Conservation (phyloP, 2,329 filamentous ascomycete genomes). For the Mollisia scopiformis region DNA sequence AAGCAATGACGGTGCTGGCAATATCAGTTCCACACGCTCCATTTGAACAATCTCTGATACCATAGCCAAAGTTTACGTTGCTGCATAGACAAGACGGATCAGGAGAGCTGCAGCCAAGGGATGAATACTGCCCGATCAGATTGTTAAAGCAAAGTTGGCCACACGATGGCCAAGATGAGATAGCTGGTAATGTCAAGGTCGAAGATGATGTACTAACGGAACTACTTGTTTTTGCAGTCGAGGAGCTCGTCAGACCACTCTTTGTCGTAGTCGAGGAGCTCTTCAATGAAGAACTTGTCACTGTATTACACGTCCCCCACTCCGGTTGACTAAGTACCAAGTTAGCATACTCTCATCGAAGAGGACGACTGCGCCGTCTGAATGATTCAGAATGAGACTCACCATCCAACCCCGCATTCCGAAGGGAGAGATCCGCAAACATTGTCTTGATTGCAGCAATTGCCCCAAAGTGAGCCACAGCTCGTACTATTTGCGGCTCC, state of each 20-base stretch:
- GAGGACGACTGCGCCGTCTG: neutral
- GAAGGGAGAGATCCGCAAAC: neutral
- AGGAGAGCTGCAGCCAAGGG: conserved; percentile 40
- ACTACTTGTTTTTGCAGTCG: conserved; percentile 6
- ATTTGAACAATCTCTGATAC: conserved; percentile 45
- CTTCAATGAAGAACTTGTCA: neutral
- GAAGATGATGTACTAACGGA: neutral
- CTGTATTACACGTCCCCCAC: neutral
- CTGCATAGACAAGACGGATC: conserved; percentile 43
- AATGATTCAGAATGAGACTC: neutral
- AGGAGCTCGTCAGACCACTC: neutral
- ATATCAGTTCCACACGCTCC: conserved; percentile 38
- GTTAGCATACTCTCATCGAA: neutral
- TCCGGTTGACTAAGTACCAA: conserved; percentile 1
- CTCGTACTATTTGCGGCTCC: neutral
- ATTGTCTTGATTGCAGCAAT: neutral
- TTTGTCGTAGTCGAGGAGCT: conserved; percentile 1
- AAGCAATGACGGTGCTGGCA: conserved; percentile 29
- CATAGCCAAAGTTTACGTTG: conserved; percentile 43
- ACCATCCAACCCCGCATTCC: conserved; percentile 5
- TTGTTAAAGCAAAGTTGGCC: conserved; percentile 37
- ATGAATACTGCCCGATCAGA: conserved; percentile 42
- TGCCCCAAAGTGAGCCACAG: neutral
- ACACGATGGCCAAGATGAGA: conserved; percentile 6
- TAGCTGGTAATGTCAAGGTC: neutral